Conservation (phyloP, 768 basidiomycete species). For the Pluteus cervinus region DNA sequence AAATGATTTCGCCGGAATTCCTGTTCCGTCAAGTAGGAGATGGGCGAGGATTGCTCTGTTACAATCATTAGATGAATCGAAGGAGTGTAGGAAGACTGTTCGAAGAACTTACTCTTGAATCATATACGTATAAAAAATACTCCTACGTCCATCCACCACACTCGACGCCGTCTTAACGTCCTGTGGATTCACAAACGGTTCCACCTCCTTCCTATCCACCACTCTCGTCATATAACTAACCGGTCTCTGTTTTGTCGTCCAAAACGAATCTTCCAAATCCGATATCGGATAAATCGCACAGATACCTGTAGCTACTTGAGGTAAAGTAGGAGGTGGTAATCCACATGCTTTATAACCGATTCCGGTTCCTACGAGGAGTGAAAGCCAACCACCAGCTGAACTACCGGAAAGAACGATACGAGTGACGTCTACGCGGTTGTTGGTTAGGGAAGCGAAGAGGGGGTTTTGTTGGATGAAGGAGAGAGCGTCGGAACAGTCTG, state of each 20-base stretch:
- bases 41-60: constrained; percentile 21
- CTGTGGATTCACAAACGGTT: constrained; percentile 22
- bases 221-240: constrained; percentile 27
- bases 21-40: constrained; percentile 25
- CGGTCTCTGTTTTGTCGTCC: constrained; percentile 27
- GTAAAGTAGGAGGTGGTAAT: constrained; percentile 21
- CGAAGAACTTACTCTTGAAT: constrained; percentile 28
- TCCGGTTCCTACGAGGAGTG: constrained; percentile 27
- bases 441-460: constrained; percentile 20
- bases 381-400: constrained; percentile 34
- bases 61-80: background rate
- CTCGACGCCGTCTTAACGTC: constrained; percentile 18
- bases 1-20: constrained; percentile 21
- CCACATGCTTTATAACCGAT: constrained; percentile 29
- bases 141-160: constrained; percentile 17
- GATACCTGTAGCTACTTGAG: constrained; percentile 16
- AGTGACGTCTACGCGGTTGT: constrained; percentile 20
- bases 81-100: background rate
- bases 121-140: constrained; percentile 33
- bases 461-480: constrained; percentile 22
- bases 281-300: constrained; percentile 32
- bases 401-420: constrained; percentile 29
- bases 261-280: constrained; percentile 29
- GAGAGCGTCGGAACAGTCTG: constrained; percentile 28
- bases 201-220: constrained; percentile 22